Evolutionary conservation across 768 basidiomycete species (phyloP), one percentile per base, ranked within the genome.

Genomic region (Coprinopsis strossmayeri): DNA sequence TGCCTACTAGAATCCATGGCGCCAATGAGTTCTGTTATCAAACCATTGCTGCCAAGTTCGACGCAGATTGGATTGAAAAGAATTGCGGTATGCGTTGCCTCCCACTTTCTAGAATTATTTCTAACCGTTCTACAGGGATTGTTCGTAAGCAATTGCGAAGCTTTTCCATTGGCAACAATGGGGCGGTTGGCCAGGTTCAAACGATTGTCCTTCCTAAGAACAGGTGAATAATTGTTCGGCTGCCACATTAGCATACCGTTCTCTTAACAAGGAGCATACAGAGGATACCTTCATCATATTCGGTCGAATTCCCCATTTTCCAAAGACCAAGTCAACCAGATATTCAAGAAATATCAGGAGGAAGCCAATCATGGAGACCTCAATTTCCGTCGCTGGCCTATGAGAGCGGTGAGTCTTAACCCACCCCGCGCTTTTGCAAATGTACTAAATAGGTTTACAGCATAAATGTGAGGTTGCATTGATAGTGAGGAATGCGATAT

Each of bases 321-420:
- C 1, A 59, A 69, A 40, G 51, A 59, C 30, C 76, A 79, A 24
- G 84, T 82, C 1, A 72, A 89, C 53, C 34, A 59, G 7, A 76
- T 87, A 30, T 87, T 91, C 54, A 51, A 63, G 42, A 60, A 76
- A 20, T 91, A 90, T 62, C 88, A 91, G 61, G 59, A 66, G 24
- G 76, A 88, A 57, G 87, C 85, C 7, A 60, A 64, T 10, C 56
- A 67, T 1, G 82, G 82, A 11, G 61, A 60, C 20, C 60, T 91
- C 34, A 68, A 64, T 26, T 87, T 91, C 62, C 74, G 82, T 45
- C 71, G 88, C 50, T 88, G 82, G 75, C 87, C 87, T 5, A 59
- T 90, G 55, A 71, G 78, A 69, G 68, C 67, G 51, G 88, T 89
- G 56, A 65, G 80, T 49, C 55, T 21, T 43, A 42, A 15, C 25